Evolutionary conservation across 2,329 filamentous ascomycete species (phyloP).

Genomic region (Neurospora sp.): DNA sequence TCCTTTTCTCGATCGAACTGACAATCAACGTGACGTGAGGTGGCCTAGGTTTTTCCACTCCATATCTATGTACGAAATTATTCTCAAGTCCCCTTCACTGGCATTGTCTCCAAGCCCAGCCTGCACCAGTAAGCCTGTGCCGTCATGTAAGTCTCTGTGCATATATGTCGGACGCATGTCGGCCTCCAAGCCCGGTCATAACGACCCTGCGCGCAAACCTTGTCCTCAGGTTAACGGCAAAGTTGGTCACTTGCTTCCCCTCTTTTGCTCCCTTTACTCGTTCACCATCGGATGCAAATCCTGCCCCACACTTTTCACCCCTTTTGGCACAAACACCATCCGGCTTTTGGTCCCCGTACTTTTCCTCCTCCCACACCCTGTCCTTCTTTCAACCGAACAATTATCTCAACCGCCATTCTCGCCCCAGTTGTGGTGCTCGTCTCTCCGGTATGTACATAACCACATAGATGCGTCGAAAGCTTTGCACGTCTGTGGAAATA

Average conservation of each 20-base stretch:
- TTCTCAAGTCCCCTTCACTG: too few relatives aligned
- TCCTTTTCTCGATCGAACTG: not conserved
- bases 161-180: not conserved
- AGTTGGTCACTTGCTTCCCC: not conserved
- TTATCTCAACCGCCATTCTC: not conserved
- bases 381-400: not conserved
- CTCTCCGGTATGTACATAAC: not conserved
- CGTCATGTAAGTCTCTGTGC: not conserved
- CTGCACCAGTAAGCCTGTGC: too few relatives aligned
- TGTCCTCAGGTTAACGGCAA: not conserved
- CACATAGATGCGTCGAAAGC: not conserved
- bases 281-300: not conserved
- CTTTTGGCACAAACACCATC: not conserved
- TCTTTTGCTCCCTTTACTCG: not conserved
- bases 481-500: not conserved
- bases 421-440: not conserved
- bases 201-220: not conserved
- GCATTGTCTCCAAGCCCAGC: too few relatives aligned
- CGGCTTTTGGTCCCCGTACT: not conserved
- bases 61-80: too few relatives aligned
- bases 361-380: not conserved
- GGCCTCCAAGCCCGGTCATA: not conserved
- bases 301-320: too few relatives aligned
- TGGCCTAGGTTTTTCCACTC: too few relatives aligned
- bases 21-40: too few relatives aligned